Evolutionary conservation across 2,329 filamentous ascomycete species (phyloP).

Genomic region (Penicillium sp.): DNA sequence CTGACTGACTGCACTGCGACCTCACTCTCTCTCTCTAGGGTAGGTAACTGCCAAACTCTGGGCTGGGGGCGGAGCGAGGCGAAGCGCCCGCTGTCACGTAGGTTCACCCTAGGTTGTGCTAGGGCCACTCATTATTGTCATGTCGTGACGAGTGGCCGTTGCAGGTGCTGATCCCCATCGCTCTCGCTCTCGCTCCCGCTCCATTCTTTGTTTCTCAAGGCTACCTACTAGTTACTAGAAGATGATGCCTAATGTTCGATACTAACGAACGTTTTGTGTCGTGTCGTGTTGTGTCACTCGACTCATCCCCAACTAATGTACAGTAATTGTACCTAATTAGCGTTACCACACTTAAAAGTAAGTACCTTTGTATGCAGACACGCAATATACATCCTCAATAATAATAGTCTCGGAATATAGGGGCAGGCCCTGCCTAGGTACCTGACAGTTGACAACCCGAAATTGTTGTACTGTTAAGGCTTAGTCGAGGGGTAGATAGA

Average conservation of each 20-base stretch:
- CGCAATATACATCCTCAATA: too few species aligned
- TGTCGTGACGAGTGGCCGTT: not conserved
- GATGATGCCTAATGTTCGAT: not conserved
- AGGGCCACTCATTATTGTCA: not conserved
- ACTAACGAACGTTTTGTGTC: not conserved
- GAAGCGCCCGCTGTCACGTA: not conserved
- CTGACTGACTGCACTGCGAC: too few species aligned
- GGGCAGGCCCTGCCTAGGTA: too few species aligned
- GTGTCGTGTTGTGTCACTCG: not conserved
- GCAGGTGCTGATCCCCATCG: not conserved
- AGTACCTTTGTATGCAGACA: too few species aligned
- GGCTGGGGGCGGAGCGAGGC: not conserved
- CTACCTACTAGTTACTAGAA: not conserved
- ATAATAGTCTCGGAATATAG: too few species aligned
- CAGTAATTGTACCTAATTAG: not conserved
- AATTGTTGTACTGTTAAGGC: not conserved
- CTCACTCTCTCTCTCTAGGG: too few species aligned
- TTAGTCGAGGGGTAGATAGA: not conserved
- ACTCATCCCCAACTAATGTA: too few species aligned
- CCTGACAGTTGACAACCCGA: not conserved
- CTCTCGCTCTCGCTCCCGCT: not conserved
- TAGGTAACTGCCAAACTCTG: not conserved
- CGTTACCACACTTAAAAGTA: not conserved
- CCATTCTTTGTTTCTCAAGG: not conserved
- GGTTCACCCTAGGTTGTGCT: too few species aligned